phyloP scores from a whole-genome alignment of 164 flowering plant genomes.

The Echeveria elegans region DNA sequence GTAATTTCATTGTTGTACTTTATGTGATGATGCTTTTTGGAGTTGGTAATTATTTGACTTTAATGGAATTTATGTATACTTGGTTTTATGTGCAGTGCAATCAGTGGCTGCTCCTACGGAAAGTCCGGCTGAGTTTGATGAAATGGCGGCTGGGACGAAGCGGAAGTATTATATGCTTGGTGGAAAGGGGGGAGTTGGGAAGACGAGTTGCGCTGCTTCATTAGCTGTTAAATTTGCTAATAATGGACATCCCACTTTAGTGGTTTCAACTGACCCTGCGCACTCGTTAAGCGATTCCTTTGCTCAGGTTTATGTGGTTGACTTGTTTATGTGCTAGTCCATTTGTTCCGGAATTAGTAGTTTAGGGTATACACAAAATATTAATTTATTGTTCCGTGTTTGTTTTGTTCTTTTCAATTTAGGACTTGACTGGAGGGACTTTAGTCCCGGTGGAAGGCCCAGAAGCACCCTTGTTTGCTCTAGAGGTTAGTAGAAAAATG shows the following conservation, averaged over 20 bases:
- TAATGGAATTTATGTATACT: too few species aligned
- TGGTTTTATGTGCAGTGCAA: too few species aligned
- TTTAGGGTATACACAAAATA: background rate
- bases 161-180: constrained; percentile 88
- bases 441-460: constrained; percentile 87
- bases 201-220: constrained; percentile 96
- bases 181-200: constrained; percentile 98
- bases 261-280: constrained; percentile 97
- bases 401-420: background rate
- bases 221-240: constrained; percentile 91
- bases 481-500: constrained; percentile 58
- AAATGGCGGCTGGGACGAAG: constrained; percentile 56
- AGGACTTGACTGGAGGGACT: constrained; percentile 91
- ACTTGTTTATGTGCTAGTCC: background rate
- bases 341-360: background rate
- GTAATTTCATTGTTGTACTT: background rate
- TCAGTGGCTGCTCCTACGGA: constrained; percentile 69
- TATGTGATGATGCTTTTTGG: background rate
- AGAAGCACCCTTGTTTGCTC: constrained; percentile 79
- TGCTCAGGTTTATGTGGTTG: constrained; percentile 16
- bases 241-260: constrained; percentile 78
- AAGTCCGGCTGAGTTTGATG: constrained; percentile 60
- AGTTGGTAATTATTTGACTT: background rate
- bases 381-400: background rate
- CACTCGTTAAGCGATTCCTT: constrained; percentile 98